Percentiles rank a stretch among this genome's conserved stretches.
Conservation (phyloP, 768 basidiomycete genomes). For the Leccinellum albellum region DNA sequence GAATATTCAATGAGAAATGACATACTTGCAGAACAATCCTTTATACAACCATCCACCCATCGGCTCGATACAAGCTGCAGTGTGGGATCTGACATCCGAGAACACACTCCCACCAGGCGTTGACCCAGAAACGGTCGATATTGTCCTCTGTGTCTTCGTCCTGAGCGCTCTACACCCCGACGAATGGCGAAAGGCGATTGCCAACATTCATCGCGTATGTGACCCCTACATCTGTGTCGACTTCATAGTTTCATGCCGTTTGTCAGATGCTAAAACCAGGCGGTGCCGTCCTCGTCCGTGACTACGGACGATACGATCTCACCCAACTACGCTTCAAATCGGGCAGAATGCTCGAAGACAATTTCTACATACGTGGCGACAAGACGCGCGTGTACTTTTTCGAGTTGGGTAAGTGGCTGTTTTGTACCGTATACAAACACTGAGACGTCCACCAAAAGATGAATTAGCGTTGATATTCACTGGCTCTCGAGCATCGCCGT, state of each 20-base stretch:
- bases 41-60: constrained; percentile 63
- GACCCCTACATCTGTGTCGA: not conserved
- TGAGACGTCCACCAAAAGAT: constrained; percentile 41
- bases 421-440: not conserved
- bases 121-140: constrained; percentile 69
- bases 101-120: constrained; percentile 60
- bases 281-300: constrained; percentile 80
- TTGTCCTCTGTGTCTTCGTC: constrained; percentile 91
- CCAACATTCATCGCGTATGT: constrained; percentile 72
- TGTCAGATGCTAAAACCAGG: constrained; percentile 84
- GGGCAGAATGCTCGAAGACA: constrained; percentile 83
- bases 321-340: constrained; percentile 92
- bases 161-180: constrained; percentile 88
- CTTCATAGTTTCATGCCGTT: not conserved
- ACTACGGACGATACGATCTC: constrained; percentile 94
- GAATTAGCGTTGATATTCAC: constrained; percentile 80
- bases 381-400: constrained; percentile 98
- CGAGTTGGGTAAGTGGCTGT: constrained; percentile 56
- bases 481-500: constrained; percentile 43
- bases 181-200: constrained; percentile 83
- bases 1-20: not conserved
- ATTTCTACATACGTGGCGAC: constrained; percentile 95
- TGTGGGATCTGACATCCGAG: constrained; percentile 85
- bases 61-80: constrained; percentile 72
- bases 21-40: constrained; percentile 55